These are phyloP conservation scores for Rhinocladiella similis DNA, from an alignment of 2,329 filamentous ascomycete species.

Conservation along the genomic window DNA sequence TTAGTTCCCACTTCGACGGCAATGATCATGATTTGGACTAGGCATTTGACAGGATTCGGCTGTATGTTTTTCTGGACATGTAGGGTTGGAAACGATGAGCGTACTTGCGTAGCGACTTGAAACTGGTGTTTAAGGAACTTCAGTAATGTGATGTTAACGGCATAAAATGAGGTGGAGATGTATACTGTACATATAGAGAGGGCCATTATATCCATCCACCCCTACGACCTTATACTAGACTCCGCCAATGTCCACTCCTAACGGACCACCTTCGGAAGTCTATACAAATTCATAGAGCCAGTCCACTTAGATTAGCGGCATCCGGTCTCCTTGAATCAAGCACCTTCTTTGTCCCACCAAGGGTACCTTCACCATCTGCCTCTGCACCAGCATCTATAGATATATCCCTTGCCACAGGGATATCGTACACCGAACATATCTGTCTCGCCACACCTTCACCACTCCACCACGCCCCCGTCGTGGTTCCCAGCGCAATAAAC, in stretches of 20 bases:
- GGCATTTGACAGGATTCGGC: too few relatives aligned
- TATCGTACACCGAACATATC: slow-evolving; percentile 30
- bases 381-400: background rate
- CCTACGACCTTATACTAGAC: background rate
- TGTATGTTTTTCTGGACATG: too few relatives aligned
- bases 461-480: slow-evolving; percentile 89
- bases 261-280: too few relatives aligned
- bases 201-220: too few relatives aligned
- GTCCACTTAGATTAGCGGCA: slow-evolving; percentile 18
- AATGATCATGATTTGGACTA: slow-evolving; percentile 1
- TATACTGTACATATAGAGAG: too few relatives aligned
- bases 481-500: slow-evolving; percentile 84
- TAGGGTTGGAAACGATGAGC: too few relatives aligned
- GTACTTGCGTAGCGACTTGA: too few relatives aligned
- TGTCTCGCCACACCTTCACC: slow-evolving; percentile 74
- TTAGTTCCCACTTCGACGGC: slow-evolving; percentile 22
- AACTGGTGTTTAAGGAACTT: too few relatives aligned
- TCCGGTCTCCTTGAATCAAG: slow-evolving; percentile 8
- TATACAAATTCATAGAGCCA: slow-evolving; percentile 11
- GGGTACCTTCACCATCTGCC: background rate
- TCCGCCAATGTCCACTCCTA: too few relatives aligned
- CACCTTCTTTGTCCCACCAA: slow-evolving; percentile 5
- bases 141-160: too few relatives aligned
- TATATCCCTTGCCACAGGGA: slow-evolving; percentile 8
- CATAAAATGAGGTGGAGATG: too few relatives aligned